Evolutionary conservation across 176 grass and related monocot genomes (phyloP).

Genomic region (Oryza meridionalis): DNA sequence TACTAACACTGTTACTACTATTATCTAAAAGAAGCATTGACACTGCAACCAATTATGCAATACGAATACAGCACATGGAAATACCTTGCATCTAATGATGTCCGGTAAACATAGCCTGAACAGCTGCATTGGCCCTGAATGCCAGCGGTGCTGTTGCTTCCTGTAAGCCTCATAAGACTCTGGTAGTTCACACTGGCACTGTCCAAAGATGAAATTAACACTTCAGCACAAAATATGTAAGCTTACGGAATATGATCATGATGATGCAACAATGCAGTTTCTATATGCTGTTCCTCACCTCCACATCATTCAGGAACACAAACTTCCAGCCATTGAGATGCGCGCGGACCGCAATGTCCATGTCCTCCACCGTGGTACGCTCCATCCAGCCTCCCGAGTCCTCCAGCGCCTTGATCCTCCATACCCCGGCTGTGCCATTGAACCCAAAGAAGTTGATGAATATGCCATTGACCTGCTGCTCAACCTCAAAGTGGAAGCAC

Average conservation of each 20-base stretch:
- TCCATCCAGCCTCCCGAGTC: slow-evolving; percentile 94
- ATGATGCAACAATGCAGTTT: background rate
- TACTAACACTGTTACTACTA: background rate
- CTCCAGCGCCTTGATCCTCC: slow-evolving; percentile 81
- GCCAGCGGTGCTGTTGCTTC: slow-evolving; percentile 96
- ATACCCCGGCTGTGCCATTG: slow-evolving; percentile 92
- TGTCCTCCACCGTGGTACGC: slow-evolving; percentile 94
- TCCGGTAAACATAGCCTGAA: slow-evolving; percentile 85
- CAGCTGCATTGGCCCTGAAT: slow-evolving; percentile 93
- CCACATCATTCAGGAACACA: slow-evolving; percentile 88
- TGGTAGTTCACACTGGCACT: slow-evolving; percentile 94
- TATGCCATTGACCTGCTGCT: slow-evolving; percentile 88
- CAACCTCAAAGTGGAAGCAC: slow-evolving; percentile 97
- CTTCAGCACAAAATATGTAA: background rate
- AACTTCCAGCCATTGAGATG: slow-evolving; percentile 95
- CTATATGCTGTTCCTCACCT: slow-evolving; percentile 47
- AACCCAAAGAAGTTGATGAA: slow-evolving; percentile 96
- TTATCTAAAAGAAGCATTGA: background rate
- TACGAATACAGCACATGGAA: background rate
- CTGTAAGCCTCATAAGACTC: slow-evolving; percentile 94
- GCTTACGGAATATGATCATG: background rate
- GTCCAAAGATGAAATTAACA: background rate
- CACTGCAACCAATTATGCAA: background rate
- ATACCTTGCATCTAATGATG: slow-evolving; percentile 82
- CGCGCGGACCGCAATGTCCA: slow-evolving; percentile 88